phyloP scores from a whole-genome alignment of 2,329 filamentous ascomycete species.

The Trichoderma endophyticum region DNA sequence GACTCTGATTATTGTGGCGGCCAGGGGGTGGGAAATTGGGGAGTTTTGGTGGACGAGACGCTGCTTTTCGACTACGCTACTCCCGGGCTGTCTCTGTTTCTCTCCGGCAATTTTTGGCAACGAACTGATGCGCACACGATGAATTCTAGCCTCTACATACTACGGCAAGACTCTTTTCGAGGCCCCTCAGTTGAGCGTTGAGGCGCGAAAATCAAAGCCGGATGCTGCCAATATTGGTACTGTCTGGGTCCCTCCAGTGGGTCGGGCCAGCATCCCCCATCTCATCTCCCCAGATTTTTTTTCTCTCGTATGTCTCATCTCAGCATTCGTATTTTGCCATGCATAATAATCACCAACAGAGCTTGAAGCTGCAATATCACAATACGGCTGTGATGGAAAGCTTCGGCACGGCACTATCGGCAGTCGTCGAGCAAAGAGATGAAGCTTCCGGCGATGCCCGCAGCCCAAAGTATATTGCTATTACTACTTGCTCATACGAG shows the following conservation, averaged over 20 bases:
- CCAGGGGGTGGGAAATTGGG: constrained; percentile 7
- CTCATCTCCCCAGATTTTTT: constrained; percentile 3
- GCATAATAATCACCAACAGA: background rate
- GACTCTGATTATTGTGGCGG: background rate
- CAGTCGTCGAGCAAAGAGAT: background rate
- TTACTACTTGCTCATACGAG: background rate
- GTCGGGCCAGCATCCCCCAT: background rate
- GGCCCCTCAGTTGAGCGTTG: background rate
- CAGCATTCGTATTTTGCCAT: constrained; percentile 3
- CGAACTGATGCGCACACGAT: background rate
- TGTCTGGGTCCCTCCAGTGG: background rate
- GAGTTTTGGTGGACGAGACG: background rate
- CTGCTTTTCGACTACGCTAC: background rate
- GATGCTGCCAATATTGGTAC: background rate
- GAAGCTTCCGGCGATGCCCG: background rate
- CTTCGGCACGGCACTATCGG: background rate
- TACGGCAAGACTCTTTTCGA: background rate
- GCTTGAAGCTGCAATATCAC: background rate
- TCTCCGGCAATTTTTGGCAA: background rate
- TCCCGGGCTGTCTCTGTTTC: background rate
- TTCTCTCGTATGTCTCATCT: constrained; percentile 12
- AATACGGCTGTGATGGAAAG: background rate
- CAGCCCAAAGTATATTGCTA: background rate
- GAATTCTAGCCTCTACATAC: background rate
- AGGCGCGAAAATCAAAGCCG: constrained; percentile 5